Evolutionary conservation across 352 stramenopile genomes (phyloP).

Genomic region (Phytophthora agathidicida): DNA sequence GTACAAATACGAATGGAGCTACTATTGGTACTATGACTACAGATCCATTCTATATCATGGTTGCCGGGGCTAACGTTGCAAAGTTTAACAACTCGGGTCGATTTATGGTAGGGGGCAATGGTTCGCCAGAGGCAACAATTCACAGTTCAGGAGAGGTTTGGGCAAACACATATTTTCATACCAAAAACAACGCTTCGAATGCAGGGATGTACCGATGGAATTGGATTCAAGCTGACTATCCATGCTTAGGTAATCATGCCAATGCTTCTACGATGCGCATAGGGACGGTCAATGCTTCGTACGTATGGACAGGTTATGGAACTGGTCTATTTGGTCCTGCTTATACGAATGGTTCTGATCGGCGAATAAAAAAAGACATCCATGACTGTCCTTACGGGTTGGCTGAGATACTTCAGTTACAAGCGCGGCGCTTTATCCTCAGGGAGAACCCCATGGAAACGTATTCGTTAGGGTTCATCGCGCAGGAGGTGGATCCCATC

Average conservation of each 20-base stretch:
- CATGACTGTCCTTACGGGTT: neutral
- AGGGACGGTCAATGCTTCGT: neutral
- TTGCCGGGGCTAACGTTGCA: neutral
- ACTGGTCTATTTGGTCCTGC: neutral
- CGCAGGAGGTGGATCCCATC: neutral
- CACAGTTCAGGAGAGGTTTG: neutral
- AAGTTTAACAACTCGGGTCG: neutral
- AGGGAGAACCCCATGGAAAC: neutral
- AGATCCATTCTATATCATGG: neutral
- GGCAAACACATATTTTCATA: neutral
- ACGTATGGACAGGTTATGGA: neutral
- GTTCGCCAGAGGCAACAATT: neutral
- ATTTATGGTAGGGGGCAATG: neutral
- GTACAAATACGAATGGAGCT: neutral
- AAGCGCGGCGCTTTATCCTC: neutral
- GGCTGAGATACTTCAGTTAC: neutral
- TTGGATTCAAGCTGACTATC: neutral
- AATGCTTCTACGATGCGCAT: neutral
- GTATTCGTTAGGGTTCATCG: neutral
- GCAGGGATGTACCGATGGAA: neutral
- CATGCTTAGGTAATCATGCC: neutral
- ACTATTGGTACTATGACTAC: neutral
- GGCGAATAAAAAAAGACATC: neutral
- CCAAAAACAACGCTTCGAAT: neutral
- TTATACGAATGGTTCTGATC: constrained; percentile 6